A percentile compares a stretch with the other conserved stretches of the same genome.
phyloP scores from a whole-genome alignment of 176 grass and related monocot species.

The Coix lacrymajobi region DNA sequence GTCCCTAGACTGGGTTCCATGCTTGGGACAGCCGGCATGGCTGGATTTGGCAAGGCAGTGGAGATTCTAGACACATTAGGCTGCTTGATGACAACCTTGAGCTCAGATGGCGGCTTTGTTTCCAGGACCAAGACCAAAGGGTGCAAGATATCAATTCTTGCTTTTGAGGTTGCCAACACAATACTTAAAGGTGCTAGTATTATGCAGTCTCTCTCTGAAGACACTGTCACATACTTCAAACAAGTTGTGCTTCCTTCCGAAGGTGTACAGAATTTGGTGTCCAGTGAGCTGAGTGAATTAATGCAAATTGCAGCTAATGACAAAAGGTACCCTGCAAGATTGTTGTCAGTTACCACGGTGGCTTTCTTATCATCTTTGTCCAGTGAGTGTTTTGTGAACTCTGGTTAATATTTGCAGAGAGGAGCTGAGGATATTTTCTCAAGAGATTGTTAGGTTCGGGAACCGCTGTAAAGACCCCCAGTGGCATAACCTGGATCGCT shows the following conservation, averaged over 20 bases:
- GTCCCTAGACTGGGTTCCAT: constrained; percentile 32
- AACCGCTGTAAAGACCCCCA: constrained; percentile 87
- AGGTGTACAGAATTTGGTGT: constrained; percentile 69
- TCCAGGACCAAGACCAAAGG: constrained; percentile 58
- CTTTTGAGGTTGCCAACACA: constrained; percentile 97
- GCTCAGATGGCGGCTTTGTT: constrained; percentile 52
- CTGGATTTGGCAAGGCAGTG: constrained; percentile 82
- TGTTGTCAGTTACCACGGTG: neutral
- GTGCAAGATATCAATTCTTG: constrained; percentile 74
- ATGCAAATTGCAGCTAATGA: constrained; percentile 58
- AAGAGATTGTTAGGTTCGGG: constrained; percentile 79
- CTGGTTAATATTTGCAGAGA: constrained; percentile 56
- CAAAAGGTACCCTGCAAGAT: constrained; percentile 56
- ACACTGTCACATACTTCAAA: constrained; percentile 76
- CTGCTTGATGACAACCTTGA: constrained; percentile 69
- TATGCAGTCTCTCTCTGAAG: constrained; percentile 73
- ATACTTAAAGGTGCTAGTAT: constrained; percentile 75
- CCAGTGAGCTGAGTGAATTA: constrained; percentile 54
- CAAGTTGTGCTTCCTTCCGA: constrained; percentile 74
- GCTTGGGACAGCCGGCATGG: constrained; percentile 58
- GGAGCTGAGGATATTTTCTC: constrained; percentile 68
- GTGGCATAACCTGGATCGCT: constrained; percentile 84
- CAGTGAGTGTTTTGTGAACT: neutral
- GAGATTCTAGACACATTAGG: constrained; percentile 80
- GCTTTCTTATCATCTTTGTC: constrained; percentile 12